Conservation (phyloP, 2,329 filamentous ascomycete species). For the Talaromyces pinophilus region DNA sequence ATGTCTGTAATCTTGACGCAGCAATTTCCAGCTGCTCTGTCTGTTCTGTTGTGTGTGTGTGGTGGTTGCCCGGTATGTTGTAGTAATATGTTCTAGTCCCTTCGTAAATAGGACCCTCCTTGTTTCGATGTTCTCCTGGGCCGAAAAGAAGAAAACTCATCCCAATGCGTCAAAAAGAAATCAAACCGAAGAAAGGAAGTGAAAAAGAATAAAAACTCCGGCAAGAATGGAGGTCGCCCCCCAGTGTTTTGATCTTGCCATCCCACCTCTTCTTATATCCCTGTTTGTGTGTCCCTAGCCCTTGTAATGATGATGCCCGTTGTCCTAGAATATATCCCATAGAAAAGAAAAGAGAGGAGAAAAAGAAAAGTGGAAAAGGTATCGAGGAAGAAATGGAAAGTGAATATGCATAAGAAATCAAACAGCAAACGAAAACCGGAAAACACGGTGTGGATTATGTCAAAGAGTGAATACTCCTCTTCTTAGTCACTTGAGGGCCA, state of each 20-base stretch:
- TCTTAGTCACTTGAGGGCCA: constrained; percentile 46
- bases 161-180: constrained; percentile 1
- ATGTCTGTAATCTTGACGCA: constrained; percentile 9
- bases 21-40: not conserved
- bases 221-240: constrained; percentile 24
- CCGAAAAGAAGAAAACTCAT: constrained; percentile 7
- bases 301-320: constrained; percentile 7
- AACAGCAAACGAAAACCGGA: constrained; percentile 22
- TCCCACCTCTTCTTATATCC: constrained; percentile 20
- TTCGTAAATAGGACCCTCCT: not conserved
- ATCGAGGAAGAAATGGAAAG: constrained; percentile 26
- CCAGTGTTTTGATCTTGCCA: constrained; percentile 14
- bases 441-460: constrained; percentile 30
- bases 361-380: constrained; percentile 23
- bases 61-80: constrained; percentile 17
- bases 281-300: constrained; percentile 7
- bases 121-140: not conserved
- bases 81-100: constrained; percentile 1
- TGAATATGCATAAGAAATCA: constrained; percentile 24
- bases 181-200: constrained; percentile 14
- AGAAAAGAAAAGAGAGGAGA: not conserved
- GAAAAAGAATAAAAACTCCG: constrained; percentile 18
- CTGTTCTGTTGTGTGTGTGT: not conserved
- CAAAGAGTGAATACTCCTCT: constrained; percentile 50
- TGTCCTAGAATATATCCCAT: constrained; percentile 7